Evolutionary conservation across 1,284 basidiomycete species (phyloP), one percentile per base, ranked within the genome.

Genomic region (Lignosus rhinocerotis): DNA sequence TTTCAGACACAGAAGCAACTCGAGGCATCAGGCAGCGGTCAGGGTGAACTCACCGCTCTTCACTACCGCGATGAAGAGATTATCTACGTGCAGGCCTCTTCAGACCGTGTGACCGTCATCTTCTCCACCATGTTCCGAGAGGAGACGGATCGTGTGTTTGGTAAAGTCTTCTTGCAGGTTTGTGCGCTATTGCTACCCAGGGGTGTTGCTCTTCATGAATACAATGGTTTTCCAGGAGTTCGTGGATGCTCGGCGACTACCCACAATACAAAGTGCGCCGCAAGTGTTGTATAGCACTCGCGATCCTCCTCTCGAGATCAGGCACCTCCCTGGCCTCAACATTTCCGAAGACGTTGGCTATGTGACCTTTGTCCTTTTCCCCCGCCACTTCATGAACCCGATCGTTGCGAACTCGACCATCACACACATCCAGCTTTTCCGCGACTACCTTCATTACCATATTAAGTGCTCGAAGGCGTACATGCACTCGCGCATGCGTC

Each of bases 401-500:
- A 76, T 82, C n/a, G 80, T 87, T 38, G 89, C 92, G 7, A 80
- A 85, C n/a, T 79, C 82, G 33, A 96, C 95, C 14, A 98, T 98
- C 71, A 96, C 94, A 38, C 93, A 94, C 69, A 93, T 99, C 70
- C 94, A 98, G 74, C 82, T 98, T 41, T 99, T 99, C 89, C 84
- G 97, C 53, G 95, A 98, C 75, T 98, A 98, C 73, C 81, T 99
- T 39, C 97, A 99, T 77, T 99, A 99, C 76, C 97, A 99, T 76
- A 97, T 99, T 85, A 99, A 96, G 73, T 98, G 96, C 75, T 96
- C 92, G 54, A 99, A 99, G 76, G 97, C 96, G 1, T 99, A 99
- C 78, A 96, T 99, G 93, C 97, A 99, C 76, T 96, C 94, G 25
- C 83, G 97, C 51, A 97, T 99, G 96, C 84, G 97, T 61, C 84